Evolutionary conservation across 106 monocot genomes (phyloP).

Genomic region (Hemerocallis citrina): DNA sequence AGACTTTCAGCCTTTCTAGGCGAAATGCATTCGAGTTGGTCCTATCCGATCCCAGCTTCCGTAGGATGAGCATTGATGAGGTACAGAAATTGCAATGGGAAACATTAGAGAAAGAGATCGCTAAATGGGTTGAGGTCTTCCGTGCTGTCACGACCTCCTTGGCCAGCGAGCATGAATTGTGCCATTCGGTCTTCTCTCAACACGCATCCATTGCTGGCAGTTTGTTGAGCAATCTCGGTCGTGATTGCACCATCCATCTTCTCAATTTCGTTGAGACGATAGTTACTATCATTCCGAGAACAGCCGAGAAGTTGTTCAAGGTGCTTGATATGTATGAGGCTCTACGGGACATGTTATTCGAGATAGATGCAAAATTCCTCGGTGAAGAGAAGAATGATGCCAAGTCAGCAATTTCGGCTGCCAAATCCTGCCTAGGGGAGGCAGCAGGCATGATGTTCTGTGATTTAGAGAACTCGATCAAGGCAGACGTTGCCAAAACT

Average conservation of each 20-base stretch:
- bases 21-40: constrained; percentile 13
- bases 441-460: constrained; percentile 21
- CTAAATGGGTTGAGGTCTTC: constrained; percentile 31
- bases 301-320: constrained; percentile 42
- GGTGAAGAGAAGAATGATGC: background rate
- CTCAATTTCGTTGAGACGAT: constrained; percentile 21
- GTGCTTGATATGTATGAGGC: constrained; percentile 41
- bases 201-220: constrained; percentile 9
- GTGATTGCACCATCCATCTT: constrained; percentile 15
- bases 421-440: constrained; percentile 20
- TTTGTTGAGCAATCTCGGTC: constrained; percentile 23
- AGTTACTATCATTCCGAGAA: constrained; percentile 9
- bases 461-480: constrained; percentile 32
- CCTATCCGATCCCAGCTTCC: constrained; percentile 20
- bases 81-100: constrained; percentile 45
- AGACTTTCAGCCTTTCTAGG: constrained; percentile 31
- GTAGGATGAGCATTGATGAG: constrained; percentile 29
- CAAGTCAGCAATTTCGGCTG: constrained; percentile 13
- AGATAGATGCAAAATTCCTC: constrained; percentile 17
- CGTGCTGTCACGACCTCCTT: constrained; percentile 17
- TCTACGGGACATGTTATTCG: constrained; percentile 8
- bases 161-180: constrained; percentile 19
- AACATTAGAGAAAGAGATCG: constrained; percentile 23
- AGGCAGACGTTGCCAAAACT: constrained; percentile 14
- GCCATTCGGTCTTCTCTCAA: constrained; percentile 25